Evolutionary conservation across 2,329 filamentous ascomycete species (phyloP).

Genomic region (Diplodia scrobiculata): DNA sequence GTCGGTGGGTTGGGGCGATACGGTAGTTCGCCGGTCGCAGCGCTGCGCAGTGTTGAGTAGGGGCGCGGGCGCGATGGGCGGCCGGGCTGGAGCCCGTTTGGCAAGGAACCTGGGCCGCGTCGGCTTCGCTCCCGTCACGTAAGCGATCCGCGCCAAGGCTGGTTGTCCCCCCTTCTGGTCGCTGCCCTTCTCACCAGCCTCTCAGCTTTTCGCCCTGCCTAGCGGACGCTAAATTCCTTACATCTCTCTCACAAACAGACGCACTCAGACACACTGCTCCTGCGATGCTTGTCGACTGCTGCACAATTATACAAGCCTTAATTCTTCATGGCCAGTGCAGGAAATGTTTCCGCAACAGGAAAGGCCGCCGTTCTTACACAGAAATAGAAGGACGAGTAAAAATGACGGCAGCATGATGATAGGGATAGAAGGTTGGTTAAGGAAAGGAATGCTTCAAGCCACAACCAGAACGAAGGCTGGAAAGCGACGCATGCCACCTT

Average conservation of each 20-base stretch:
- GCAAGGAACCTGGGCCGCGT: constrained; percentile 7
- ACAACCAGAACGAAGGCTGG: background rate
- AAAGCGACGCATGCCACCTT: background rate
- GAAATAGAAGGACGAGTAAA: constrained; percentile 9
- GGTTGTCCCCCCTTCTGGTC: background rate
- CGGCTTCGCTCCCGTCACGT: constrained; percentile 18
- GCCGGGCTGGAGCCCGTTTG: constrained; percentile 8
- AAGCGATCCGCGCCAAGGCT: constrained; percentile 20
- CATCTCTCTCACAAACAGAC: background rate
- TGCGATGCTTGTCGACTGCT: background rate
- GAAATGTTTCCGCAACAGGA: background rate
- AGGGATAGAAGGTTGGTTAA: background rate
- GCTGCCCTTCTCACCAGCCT: background rate
- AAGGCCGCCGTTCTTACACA: background rate
- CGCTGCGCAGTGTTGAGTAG: constrained; percentile 17
- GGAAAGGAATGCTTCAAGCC: constrained; percentile 12
- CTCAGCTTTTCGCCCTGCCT: background rate
- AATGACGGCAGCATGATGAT: constrained; percentile 24
- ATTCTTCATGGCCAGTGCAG: background rate
- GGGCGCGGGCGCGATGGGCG: constrained; percentile 9
- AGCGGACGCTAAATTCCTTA: constrained; percentile 1
- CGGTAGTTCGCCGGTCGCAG: constrained; percentile 28
- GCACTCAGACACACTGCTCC: background rate
- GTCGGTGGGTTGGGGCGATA: constrained; percentile 20
- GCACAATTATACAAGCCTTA: background rate